A percentile compares a stretch with the other conserved stretches of the same genome.
Conservation (phyloP, 2,329 filamentous ascomycete genomes). For the Gnomoniopsis sp. region DNA sequence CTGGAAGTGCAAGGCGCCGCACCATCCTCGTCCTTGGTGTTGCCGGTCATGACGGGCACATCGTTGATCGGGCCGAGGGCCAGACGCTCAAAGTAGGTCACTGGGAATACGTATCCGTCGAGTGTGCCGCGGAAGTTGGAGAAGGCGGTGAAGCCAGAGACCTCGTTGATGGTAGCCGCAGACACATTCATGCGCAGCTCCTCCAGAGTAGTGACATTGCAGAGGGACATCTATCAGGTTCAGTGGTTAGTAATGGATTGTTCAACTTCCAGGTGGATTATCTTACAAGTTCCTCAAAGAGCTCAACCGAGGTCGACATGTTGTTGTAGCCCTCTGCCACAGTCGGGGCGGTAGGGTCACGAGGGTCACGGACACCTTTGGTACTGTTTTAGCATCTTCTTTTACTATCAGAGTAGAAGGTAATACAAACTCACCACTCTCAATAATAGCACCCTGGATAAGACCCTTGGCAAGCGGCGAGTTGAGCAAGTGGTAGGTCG, state of each 20-base stretch:
- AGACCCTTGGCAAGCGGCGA: slow-evolving; percentile 24
- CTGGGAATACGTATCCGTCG: slow-evolving; percentile 22
- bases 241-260: neutral
- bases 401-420: no score
- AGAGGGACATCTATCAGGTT: neutral
- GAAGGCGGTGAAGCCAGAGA: slow-evolving; percentile 9
- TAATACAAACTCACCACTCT: slow-evolving; percentile 19
- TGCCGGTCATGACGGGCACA: slow-evolving; percentile 29
- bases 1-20: slow-evolving; percentile 22
- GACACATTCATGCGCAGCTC: slow-evolving; percentile 16
- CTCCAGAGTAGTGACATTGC: no score
- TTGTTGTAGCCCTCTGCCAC: slow-evolving; percentile 23
- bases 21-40: slow-evolving; percentile 29
- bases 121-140: slow-evolving; percentile 12
- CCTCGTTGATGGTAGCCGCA: slow-evolving; percentile 7
- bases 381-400: no score
- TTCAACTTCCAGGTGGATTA: no score
- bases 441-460: slow-evolving; percentile 25
- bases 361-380: slow-evolving; percentile 21
- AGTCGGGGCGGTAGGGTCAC: slow-evolving; percentile 21
- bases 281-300: slow-evolving; percentile 9
- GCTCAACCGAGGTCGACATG: neutral
- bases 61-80: slow-evolving; percentile 23
- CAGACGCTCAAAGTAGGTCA: slow-evolving; percentile 25
- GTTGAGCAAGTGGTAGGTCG: slow-evolving; percentile 25